These are phyloP conservation scores for Fusarium siculi DNA, from an alignment of 2,329 filamentous ascomycete species.

Conservation along the genomic window DNA sequence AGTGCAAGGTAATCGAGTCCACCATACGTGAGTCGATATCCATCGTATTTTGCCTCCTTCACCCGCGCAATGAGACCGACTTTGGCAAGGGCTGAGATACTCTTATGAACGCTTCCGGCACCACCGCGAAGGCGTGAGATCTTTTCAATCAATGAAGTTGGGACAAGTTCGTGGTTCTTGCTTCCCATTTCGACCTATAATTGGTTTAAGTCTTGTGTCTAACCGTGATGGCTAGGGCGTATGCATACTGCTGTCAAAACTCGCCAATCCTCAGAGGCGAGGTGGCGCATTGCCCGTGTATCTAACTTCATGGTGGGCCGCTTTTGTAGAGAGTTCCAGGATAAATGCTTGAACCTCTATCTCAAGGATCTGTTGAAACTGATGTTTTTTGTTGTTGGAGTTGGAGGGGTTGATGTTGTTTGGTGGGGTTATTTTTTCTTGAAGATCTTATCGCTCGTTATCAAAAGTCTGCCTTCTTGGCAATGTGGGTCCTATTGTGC, in stretches of 20 bases:
- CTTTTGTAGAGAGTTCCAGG: not conserved
- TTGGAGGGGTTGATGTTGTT: slow-evolving; percentile 40
- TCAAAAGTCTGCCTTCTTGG: not conserved
- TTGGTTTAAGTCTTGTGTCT: slow-evolving; percentile 48
- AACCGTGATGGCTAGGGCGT: slow-evolving; percentile 41
- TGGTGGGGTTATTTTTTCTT: slow-evolving; percentile 46
- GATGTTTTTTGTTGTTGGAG: slow-evolving; percentile 2
- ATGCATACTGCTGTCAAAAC: slow-evolving; percentile 86
- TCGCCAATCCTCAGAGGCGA: slow-evolving; percentile 92
- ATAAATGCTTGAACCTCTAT: not conserved
- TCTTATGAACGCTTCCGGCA: slow-evolving; percentile 81
- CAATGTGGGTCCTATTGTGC: not conserved
- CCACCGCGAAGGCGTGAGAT: slow-evolving; percentile 84
- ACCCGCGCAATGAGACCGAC: slow-evolving; percentile 89
- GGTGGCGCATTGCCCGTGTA: slow-evolving; percentile 90
- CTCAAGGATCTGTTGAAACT: not conserved
- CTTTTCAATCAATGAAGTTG: slow-evolving; percentile 86
- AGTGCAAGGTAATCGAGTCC: slow-evolving; percentile 97
- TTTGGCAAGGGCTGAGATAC: slow-evolving; percentile 92
- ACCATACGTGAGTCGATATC: slow-evolving; percentile 95
- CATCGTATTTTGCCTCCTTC: slow-evolving; percentile 97
- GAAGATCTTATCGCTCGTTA: slow-evolving; percentile 46
- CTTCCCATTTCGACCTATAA: slow-evolving; percentile 88
- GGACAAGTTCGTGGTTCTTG: slow-evolving; percentile 97
- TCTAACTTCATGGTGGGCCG: slow-evolving; percentile 86